Percentiles rank a stretch among this genome's conserved stretches.
Evolutionary conservation across 768 basidiomycete genomes (phyloP).

Genomic region (Naganishia randhawae): DNA sequence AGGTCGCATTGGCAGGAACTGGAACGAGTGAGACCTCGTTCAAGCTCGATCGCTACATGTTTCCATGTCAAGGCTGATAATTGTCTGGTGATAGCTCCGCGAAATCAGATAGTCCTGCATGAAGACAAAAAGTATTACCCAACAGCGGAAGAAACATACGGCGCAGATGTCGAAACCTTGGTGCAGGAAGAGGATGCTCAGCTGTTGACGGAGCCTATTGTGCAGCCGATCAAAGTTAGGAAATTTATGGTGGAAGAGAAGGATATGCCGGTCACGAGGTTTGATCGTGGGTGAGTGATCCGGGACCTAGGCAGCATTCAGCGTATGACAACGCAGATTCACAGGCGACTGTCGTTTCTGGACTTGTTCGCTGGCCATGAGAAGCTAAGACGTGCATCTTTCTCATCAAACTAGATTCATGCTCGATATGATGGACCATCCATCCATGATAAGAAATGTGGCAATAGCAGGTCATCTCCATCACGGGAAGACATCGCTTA

Average conservation of each 20-base stretch:
- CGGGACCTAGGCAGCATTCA: background rate
- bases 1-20: slow-evolving; percentile 4
- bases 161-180: slow-evolving; percentile 85
- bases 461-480: slow-evolving; percentile 94
- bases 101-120: slow-evolving; percentile 63
- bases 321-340: background rate
- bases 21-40: slow-evolving; percentile 16
- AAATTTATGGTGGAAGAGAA: slow-evolving; percentile 95
- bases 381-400: background rate
- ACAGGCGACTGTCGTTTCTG: background rate
- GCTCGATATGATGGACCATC: slow-evolving; percentile 82
- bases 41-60: background rate
- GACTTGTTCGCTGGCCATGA: background rate
- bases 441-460: slow-evolving; percentile 92
- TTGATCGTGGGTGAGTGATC: slow-evolving; percentile 78
- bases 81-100: background rate
- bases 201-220: slow-evolving; percentile 86
- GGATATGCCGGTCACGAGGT: slow-evolving; percentile 92
- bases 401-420: slow-evolving; percentile 65
- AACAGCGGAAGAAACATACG: slow-evolving; percentile 85
- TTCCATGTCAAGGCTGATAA: background rate
- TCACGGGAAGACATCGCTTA: slow-evolving; percentile 91
- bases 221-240: slow-evolving; percentile 89
- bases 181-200: slow-evolving; percentile 99
- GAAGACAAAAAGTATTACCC: slow-evolving; percentile 99